A percentile compares a stretch with the other conserved stretches of the same genome.
Evolutionary conservation across 768 basidiomycete species (phyloP).

Genomic region (Tylopilus felleus): DNA sequence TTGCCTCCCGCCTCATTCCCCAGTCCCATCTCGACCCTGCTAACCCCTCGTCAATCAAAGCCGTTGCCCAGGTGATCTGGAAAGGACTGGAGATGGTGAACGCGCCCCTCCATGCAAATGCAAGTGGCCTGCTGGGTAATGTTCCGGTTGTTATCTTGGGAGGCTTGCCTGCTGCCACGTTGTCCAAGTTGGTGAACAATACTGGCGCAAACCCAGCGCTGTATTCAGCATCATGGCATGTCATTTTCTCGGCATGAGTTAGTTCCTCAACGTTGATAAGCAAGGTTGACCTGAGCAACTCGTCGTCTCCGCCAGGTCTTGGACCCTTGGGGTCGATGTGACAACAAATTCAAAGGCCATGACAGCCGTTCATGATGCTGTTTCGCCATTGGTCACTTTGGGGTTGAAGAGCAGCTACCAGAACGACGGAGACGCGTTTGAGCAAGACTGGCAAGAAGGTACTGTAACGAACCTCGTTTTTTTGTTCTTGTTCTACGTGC

Average conservation of each 20-base stretch:
- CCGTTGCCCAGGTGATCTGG: constrained; percentile 16
- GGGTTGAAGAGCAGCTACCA: constrained; percentile 23
- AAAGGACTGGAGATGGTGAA: constrained; percentile 12
- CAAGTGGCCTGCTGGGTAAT: neutral
- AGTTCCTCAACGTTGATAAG: neutral
- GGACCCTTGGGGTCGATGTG: constrained; percentile 10
- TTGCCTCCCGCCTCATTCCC: constrained; percentile 20
- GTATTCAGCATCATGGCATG: constrained; percentile 16
- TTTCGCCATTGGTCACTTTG: constrained; percentile 11
- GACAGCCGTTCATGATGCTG: constrained; percentile 6
- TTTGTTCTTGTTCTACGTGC: neutral
- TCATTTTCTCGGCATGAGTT: constrained; percentile 12
- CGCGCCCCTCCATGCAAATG: neutral
- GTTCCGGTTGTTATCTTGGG: neutral
- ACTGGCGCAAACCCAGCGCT: constrained; percentile 19
- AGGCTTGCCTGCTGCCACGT: constrained; percentile 2
- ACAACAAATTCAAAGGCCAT: neutral
- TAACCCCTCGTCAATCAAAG: constrained; percentile 2
- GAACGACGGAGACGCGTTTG: constrained; percentile 20
- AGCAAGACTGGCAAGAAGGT: constrained; percentile 19
- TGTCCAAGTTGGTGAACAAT: neutral
- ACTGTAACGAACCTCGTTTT: neutral
- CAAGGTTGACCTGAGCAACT: no score
- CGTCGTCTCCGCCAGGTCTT: neutral
- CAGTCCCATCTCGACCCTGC: constrained; percentile 14